Base-by-base conservation (phyloP, 352 stramenopile species). In the Phytophthora citricola region DNA sequence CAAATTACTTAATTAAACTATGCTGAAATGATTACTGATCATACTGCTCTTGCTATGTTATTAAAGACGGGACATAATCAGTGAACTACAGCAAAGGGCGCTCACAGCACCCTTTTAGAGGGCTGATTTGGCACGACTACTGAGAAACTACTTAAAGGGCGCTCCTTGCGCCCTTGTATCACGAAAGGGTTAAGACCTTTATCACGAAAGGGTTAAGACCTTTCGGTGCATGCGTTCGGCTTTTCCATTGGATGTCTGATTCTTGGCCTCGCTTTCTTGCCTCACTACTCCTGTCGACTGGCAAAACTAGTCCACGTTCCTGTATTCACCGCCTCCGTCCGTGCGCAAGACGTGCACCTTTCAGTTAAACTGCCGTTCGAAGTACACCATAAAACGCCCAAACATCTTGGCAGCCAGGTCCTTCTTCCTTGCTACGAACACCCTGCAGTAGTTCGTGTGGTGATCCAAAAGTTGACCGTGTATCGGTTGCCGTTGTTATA, bases 181-280 rank as follows among this genome's bases (percentile, higher is more conserved):
- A 20, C 17, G 17, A 20, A 20, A 20, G 17, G 17, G 17, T 20
- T 20, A 20, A 20, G 17, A 81, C 54, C 0, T 64, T 76, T 4
- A 20, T 20, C 17, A 20, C 17, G 17, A 20, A 20, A 20, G 17
- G 17, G 17, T 20, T 20, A 20, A 20, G 17, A 81, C 54, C 0
- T 64, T 76, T 4, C 66, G 26, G 24, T 81, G 69, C 61, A 81
- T 76, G 6, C 58, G 41, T 26, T 74, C 61, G 0, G 68, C 68
- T 38, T 81, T 78, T 0, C 58, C 69, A 38, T 78, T 81, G 0
- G 36, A 45, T 4, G 65, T 61, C n/a, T 67, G 45, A 24, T 76
- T 78, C 1, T 39, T 32, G 0, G 64, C 53, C 10, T 81, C 73
- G 0, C 54, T 63, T 0, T 44, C 20, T 49, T 81, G 60, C 0